phyloP scores from a whole-genome alignment of 495 filamentous ascomycete species.

The Schizothecium vesticola region DNA sequence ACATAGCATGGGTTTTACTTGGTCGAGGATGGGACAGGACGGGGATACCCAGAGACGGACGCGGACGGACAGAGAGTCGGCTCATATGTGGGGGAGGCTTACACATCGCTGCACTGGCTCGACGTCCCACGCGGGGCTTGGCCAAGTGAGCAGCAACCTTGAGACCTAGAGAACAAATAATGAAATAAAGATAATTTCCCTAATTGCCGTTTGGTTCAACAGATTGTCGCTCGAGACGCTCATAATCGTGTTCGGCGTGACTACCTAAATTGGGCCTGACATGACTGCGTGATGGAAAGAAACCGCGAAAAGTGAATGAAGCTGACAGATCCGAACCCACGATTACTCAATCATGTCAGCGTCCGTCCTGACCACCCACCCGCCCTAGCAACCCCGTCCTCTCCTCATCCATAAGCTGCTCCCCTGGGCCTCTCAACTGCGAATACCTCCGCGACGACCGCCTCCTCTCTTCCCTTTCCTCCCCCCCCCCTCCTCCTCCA shows the following conservation, averaged over 20 bases:
- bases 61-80: not conserved
- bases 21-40: not conserved
- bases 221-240: not conserved
- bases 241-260: not conserved
- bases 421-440: not conserved
- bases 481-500: conserved; percentile 22
- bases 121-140: conserved; percentile 15
- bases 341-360: not conserved
- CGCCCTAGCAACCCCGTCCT: conserved; percentile 17
- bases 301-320: not conserved
- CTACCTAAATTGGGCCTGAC: not conserved
- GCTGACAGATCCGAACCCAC: not conserved
- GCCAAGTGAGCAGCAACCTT: not conserved
- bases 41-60: not conserved
- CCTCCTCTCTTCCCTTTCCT: not conserved
- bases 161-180: not conserved
- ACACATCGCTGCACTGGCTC: not conserved
- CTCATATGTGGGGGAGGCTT: not conserved
- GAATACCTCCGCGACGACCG: not conserved
- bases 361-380: not conserved
- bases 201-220: not conserved
- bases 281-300: not conserved
- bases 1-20: not conserved
- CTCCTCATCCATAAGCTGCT: conserved; percentile 22
- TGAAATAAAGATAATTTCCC: not conserved